These are phyloP conservation scores for Sideroxylon spinosum DNA, from an alignment of 179 eudicot species.

Conservation along the genomic window DNA sequence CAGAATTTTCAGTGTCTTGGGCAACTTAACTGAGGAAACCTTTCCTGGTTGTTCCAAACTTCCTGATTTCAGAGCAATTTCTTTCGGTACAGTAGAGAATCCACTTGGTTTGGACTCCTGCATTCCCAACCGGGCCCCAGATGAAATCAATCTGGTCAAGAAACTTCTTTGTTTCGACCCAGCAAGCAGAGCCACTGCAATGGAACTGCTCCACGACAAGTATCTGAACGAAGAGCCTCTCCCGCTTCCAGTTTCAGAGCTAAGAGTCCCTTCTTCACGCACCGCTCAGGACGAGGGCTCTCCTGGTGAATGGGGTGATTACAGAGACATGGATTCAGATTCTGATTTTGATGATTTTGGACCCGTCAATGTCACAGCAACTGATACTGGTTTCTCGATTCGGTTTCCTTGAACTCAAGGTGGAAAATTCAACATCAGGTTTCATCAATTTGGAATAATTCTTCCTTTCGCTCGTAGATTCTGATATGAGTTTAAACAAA, in stretches of 20 bases:
- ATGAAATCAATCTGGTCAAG: slow-evolving; percentile 59
- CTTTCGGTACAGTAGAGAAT: slow-evolving; percentile 56
- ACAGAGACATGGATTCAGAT: slow-evolving; percentile 54
- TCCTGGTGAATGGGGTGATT: slow-evolving; percentile 40
- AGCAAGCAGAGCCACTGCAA: slow-evolving; percentile 73
- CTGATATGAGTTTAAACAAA: too few relatives aligned
- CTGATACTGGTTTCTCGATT: slow-evolving; percentile 56
- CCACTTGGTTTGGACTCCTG: slow-evolving; percentile 64
- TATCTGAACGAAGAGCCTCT: slow-evolving; percentile 79
- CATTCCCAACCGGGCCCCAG: slow-evolving; percentile 50
- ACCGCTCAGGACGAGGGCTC: slow-evolving; percentile 45
- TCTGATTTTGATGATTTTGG: slow-evolving; percentile 79
- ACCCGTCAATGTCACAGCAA: slow-evolving; percentile 40
- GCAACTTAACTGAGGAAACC: slow-evolving; percentile 65
- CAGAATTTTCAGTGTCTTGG: slow-evolving; percentile 63
- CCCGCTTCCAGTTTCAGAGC: slow-evolving; percentile 59
- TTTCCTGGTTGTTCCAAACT: slow-evolving; percentile 77
- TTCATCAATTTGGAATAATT: too few relatives aligned
- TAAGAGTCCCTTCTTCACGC: slow-evolving; percentile 55
- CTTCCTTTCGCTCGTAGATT: too few relatives aligned
- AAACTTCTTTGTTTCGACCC: slow-evolving; percentile 79
- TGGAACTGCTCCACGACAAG: slow-evolving; percentile 81
- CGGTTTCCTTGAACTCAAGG: slow-evolving; percentile 42
- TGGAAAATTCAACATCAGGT: too few relatives aligned
- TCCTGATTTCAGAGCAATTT: slow-evolving; percentile 69